These are phyloP conservation scores for Lentinula aciculospora DNA, from an alignment of 768 basidiomycete species.

Conservation along the genomic window DNA sequence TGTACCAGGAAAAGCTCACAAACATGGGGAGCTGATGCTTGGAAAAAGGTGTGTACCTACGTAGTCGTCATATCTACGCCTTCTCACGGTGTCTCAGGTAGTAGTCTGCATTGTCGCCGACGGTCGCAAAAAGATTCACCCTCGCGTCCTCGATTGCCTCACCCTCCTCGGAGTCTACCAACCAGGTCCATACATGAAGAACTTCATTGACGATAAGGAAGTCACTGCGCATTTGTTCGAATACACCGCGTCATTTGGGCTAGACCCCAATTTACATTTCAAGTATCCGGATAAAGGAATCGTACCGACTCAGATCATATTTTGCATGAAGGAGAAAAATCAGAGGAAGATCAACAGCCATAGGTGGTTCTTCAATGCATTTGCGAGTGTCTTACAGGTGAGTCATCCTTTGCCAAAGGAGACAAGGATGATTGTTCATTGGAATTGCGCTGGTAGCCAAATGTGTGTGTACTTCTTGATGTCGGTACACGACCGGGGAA, in stretches of 20 bases:
- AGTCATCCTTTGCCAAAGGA: slow-evolving; percentile 12
- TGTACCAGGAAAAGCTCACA: slow-evolving; percentile 85
- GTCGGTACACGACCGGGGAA: slow-evolving; percentile 89
- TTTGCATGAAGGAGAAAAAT: slow-evolving; percentile 89
- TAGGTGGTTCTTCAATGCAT: slow-evolving; percentile 97
- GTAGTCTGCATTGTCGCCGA: slow-evolving; percentile 92
- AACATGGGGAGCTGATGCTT: slow-evolving; percentile 94
- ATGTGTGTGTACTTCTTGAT: slow-evolving; percentile 88
- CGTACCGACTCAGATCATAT: slow-evolving; percentile 91
- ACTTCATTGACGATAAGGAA: slow-evolving; percentile 64
- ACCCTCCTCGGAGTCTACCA: slow-evolving; percentile 94
- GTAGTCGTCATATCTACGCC: too few relatives aligned
- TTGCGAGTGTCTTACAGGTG: slow-evolving; percentile 76
- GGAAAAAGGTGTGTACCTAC: slow-evolving; percentile 99
- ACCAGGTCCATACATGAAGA: slow-evolving; percentile 44
- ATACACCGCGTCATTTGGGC: slow-evolving; percentile 75
- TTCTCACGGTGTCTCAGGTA: slow-evolving; percentile 58
- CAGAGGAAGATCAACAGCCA: slow-evolving; percentile 97
- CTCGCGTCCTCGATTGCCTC: slow-evolving; percentile 81
- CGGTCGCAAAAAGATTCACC: slow-evolving; percentile 77
- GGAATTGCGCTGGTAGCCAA: slow-evolving; percentile 54
- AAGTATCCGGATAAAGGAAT: slow-evolving; percentile 90
- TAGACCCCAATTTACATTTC: slow-evolving; percentile 78
- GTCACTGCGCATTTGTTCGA: slow-evolving; percentile 73
- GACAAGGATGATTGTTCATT: neutral